These are phyloP conservation scores for Camellia sinensis DNA, from an alignment of 148 eudicot genomes.

Conservation along the genomic window DNA sequence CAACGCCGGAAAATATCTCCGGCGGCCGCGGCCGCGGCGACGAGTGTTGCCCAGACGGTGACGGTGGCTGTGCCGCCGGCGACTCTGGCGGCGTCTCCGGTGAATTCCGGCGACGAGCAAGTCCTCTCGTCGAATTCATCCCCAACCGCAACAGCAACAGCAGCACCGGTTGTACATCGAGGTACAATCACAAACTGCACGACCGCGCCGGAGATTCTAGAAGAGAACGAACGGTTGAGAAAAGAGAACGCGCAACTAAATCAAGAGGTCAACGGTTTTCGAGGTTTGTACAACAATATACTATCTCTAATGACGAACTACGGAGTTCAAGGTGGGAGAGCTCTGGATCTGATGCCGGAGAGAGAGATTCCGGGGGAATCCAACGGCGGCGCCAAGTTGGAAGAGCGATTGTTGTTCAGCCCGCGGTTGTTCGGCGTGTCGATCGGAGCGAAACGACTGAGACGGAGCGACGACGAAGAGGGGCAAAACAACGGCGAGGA, in stretches of 20 bases:
- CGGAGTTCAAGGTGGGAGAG: slow-evolving; percentile 28
- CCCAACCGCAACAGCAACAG: slow-evolving; percentile 26
- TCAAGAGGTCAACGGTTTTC: slow-evolving; percentile 51
- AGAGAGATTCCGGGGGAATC: slow-evolving; percentile 15
- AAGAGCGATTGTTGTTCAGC: slow-evolving; percentile 21
- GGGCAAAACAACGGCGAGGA: slow-evolving; percentile 22
- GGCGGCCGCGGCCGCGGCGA: slow-evolving; percentile 8
- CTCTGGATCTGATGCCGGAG: slow-evolving; percentile 32
- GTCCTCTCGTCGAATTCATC: slow-evolving; percentile 71
- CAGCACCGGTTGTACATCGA: slow-evolving; percentile 2
- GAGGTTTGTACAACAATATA: slow-evolving; percentile 55
- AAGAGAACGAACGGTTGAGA: slow-evolving; percentile 70
- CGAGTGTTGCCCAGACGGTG: slow-evolving; percentile 19
- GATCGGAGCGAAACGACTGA: slow-evolving; percentile 56
- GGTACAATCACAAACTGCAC: slow-evolving; percentile 11
- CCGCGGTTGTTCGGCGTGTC: slow-evolving; percentile 70
- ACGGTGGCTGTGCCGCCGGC: slow-evolving; percentile 34
- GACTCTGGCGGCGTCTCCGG: slow-evolving; percentile 33
- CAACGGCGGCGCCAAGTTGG: slow-evolving; percentile 27
- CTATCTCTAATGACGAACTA: slow-evolving; percentile 50
- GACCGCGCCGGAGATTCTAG: slow-evolving; percentile 47
- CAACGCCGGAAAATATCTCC: slow-evolving; percentile 69
- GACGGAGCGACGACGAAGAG: slow-evolving; percentile 31
- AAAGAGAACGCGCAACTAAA: slow-evolving; percentile 50
- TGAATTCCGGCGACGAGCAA: slow-evolving; percentile 68